Percentiles rank a stretch among this genome's conserved stretches.
Evolutionary conservation across 1,284 basidiomycete species (phyloP).

Genomic region (Uromyces viciae-fabae): DNA sequence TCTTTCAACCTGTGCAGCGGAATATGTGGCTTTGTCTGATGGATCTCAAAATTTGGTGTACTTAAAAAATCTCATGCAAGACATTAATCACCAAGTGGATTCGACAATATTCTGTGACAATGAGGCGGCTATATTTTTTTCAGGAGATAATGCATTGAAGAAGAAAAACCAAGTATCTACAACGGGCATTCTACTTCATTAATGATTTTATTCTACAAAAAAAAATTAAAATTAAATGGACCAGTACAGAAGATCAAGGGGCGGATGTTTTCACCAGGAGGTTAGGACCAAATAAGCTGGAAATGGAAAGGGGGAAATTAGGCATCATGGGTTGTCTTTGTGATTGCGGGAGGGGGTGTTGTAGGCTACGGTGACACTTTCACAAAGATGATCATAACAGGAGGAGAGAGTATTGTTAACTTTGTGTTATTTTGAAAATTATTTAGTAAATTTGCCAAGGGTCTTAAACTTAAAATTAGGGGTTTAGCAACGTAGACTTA

Average conservation of each 20-base stretch:
- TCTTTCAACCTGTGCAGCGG: background rate
- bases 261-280: background rate
- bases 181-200: background rate
- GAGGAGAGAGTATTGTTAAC: too few relatives aligned
- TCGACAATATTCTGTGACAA: background rate
- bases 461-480: too few relatives aligned
- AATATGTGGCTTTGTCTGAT: background rate
- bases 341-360: background rate
- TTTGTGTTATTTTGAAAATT: too few relatives aligned
- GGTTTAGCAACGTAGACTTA: too few relatives aligned
- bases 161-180: background rate
- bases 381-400: too few relatives aligned
- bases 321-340: background rate
- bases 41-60: background rate
- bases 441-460: too few relatives aligned
- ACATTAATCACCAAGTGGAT: background rate
- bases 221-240: background rate
- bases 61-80: background rate
- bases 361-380: background rate
- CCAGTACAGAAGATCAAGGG: background rate
- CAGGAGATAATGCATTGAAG: background rate
- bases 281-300: background rate
- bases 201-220: background rate
- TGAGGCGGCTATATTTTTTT: background rate
- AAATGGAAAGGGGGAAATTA: background rate